phyloP scores from a whole-genome alignment of 768 basidiomycete genomes.

The Russula lepida region DNA sequence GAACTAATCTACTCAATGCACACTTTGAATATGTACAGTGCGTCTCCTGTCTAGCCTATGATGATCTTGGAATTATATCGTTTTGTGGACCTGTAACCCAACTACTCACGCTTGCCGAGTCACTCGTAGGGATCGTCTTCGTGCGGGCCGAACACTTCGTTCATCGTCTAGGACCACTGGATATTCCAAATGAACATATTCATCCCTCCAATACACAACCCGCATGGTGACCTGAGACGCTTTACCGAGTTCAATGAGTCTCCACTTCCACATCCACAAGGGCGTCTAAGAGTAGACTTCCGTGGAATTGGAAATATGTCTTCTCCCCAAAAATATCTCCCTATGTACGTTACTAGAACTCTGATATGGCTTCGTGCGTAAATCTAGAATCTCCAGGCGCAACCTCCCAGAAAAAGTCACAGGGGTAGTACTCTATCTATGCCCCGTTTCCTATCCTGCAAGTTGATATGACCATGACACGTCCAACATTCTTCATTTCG shows the following conservation, averaged over 20 bases:
- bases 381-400: neutral
- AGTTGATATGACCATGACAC: neutral
- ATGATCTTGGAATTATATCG: neutral
- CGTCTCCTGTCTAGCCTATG: neutral
- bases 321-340: no score
- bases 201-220: neutral
- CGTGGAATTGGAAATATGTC: slow-evolving; percentile 7
- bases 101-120: neutral
- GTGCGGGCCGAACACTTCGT: neutral
- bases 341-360: slow-evolving; percentile 5
- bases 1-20: no score
- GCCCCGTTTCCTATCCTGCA: neutral
- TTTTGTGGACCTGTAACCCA: neutral
- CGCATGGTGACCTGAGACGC: neutral
- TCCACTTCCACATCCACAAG: neutral
- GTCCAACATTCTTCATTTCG: neutral
- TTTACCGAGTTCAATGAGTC: neutral
- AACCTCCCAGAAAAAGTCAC: slow-evolving; percentile 1
- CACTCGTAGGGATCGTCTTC: neutral
- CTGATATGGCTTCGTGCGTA: neutral
- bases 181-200: neutral
- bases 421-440: neutral
- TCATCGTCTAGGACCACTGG: neutral
- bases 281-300: slow-evolving; percentile 4
- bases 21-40: neutral